Conservation (phyloP, 495 filamentous ascomycete species). For the Friedmanniomyces simplex region DNA sequence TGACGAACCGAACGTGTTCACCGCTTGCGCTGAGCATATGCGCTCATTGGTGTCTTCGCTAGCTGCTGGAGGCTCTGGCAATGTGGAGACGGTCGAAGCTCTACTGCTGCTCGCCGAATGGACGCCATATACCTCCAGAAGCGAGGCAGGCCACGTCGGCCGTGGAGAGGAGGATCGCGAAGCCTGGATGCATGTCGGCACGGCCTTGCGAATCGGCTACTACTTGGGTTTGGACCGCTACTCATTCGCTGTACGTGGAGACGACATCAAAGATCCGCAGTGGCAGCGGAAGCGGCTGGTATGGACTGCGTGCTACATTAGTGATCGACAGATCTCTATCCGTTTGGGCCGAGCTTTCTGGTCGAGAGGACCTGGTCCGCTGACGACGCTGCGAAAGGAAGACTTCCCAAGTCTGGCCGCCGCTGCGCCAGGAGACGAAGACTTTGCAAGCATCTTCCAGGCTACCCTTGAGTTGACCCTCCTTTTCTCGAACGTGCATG, state of each 20-base stretch:
- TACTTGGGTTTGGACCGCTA: constrained; percentile 51
- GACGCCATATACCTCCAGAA: constrained; percentile 43
- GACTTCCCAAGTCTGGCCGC: constrained; percentile 53
- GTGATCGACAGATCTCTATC: constrained; percentile 54
- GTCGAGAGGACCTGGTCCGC: constrained; percentile 53
- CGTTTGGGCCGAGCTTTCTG: constrained; percentile 55
- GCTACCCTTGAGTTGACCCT: constrained; percentile 54
- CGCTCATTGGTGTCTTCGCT: constrained; percentile 50
- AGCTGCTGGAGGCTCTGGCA: constrained; percentile 48
- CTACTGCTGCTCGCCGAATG: constrained; percentile 53
- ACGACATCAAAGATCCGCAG: constrained; percentile 36
- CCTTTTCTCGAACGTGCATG: constrained; percentile 58
- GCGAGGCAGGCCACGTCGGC: constrained; percentile 44
- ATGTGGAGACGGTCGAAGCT: constrained; percentile 55
- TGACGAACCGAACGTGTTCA: constrained; percentile 45
- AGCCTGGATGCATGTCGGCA: constrained; percentile 59
- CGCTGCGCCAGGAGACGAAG: constrained; percentile 42
- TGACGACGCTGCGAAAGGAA: constrained; percentile 48
- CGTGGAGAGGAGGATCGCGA: constrained; percentile 56
- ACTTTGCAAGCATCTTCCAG: constrained; percentile 53
- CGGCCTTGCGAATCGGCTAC: constrained; percentile 53
- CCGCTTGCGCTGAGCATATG: constrained; percentile 54
- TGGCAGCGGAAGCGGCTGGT: constrained; percentile 46
- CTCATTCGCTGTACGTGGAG: constrained; percentile 43
- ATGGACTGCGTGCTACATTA: constrained; percentile 56